Evolutionary conservation across 352 stramenopile species (phyloP).

Genomic region (Globisporangium parvum): DNA sequence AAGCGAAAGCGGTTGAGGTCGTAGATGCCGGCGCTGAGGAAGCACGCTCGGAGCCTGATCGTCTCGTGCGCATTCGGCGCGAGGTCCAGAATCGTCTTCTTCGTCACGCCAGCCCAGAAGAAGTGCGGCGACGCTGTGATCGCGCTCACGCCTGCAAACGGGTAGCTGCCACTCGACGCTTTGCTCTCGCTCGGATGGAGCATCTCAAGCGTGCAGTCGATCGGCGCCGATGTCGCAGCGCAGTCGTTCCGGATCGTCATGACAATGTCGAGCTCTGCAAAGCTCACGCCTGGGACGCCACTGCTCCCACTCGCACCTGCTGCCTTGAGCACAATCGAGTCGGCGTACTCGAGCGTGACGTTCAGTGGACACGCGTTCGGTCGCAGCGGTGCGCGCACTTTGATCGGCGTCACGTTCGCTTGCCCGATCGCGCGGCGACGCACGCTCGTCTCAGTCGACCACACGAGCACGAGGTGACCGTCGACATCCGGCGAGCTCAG

Average conservation of each 20-base stretch:
- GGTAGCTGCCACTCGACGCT: conserved; percentile 4
- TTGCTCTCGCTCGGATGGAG: conserved; percentile 66
- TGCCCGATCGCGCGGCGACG: conserved; percentile 40
- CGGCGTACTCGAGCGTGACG: conserved; percentile 56
- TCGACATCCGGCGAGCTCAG: conserved; percentile 43
- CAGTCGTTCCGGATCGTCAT: conserved; percentile 77
- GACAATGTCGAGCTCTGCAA: conserved; percentile 64
- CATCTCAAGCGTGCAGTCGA: conserved; percentile 79
- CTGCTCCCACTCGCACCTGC: conserved; percentile 5
- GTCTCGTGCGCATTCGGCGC: conserved; percentile 31
- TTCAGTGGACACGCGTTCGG: conserved; percentile 54
- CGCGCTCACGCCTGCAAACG: neutral
- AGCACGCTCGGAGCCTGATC: conserved; percentile 69
- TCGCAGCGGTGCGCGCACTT: conserved; percentile 43
- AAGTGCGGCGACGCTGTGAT: conserved; percentile 47
- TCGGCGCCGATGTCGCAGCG: conserved; percentile 30
- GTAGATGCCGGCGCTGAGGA: conserved; percentile 66
- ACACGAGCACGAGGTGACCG: conserved; percentile 61
- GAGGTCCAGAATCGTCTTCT: conserved; percentile 57
- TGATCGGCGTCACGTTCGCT: conserved; percentile 53
- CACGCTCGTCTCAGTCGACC: conserved; percentile 37
- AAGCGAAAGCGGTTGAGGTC: conserved; percentile 82
- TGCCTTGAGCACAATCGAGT: conserved; percentile 26
- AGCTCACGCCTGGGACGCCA: conserved; percentile 19
- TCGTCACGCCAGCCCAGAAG: conserved; percentile 76